A percentile compares a stretch with the other conserved stretches of the same genome.
These are phyloP conservation scores for Drechslera avenae DNA, from an alignment of 2,329 filamentous ascomycete genomes.

Conservation along the genomic window DNA sequence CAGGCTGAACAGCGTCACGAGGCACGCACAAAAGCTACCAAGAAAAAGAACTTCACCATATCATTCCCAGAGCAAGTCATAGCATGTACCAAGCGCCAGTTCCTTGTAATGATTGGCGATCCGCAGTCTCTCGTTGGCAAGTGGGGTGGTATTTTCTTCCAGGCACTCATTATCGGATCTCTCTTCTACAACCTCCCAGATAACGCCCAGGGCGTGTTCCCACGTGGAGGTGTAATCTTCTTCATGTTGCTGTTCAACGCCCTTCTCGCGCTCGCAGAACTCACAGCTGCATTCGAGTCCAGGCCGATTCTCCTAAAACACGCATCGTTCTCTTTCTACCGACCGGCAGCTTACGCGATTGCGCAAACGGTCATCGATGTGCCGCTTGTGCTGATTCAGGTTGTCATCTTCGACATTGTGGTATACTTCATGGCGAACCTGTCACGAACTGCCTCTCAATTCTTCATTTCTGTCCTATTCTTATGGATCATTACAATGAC, in stretches of 20 bases:
- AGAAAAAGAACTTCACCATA: conserved; percentile 51
- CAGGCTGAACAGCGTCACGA: conserved; percentile 39
- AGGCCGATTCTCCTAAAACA: conserved; percentile 72
- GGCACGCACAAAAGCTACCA: conserved; percentile 44
- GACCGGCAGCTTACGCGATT: conserved; percentile 63
- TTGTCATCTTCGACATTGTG: conserved; percentile 63
- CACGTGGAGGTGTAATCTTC: conserved; percentile 65
- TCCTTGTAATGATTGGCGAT: conserved; percentile 61
- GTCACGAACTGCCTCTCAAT: conserved; percentile 62
- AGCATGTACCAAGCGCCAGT: conserved; percentile 49
- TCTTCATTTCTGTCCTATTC: conserved; percentile 66
- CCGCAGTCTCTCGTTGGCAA: conserved; percentile 57
- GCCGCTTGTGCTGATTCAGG: conserved; percentile 63
- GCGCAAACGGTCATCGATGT: conserved; percentile 64
- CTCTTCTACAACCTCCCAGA: conserved; percentile 61
- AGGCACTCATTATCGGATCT: conserved; percentile 48
- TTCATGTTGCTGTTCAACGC: conserved; percentile 67
- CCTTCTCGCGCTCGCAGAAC: conserved; percentile 64
- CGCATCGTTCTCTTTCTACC: conserved; percentile 72
- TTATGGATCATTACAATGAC: conserved; percentile 61
- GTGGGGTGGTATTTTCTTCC: conserved; percentile 47
- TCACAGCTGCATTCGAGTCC: conserved; percentile 64
- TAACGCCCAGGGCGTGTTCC: conserved; percentile 62
- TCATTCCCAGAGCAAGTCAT: conserved; percentile 49
- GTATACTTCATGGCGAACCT: conserved; percentile 68